Base-by-base conservation (phyloP, 345 rosid species). In the Salix brachista region DNA sequence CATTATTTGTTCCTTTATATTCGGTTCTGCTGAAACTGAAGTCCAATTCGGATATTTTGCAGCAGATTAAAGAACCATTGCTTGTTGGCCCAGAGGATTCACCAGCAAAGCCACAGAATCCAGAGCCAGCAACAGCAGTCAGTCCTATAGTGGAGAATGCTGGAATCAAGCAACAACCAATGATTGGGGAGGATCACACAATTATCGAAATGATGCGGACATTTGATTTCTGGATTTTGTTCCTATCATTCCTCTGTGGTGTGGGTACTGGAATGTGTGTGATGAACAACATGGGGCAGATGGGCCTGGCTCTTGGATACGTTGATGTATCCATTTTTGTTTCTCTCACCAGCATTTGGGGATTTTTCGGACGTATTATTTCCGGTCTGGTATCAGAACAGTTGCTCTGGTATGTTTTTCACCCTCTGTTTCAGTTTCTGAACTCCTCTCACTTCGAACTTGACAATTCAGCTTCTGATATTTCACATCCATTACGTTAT, bases 241-340 rank as follows among this genome's bases (percentile, higher is more conserved):
- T 89, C 37, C 9, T 87, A 39, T 90, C 94, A 16, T 85, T 90
- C 69, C 73, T 90, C 8, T 84, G 86, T 46, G 94, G 90, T 1
- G 89, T 84, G 8, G 92, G 94, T 1, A 80, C 94, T 6, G 92
- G 92, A 39, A 56, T 90, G 81, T 80, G 84, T 0, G 87, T 87
- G 36, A 87, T 89, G 82, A 85, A 90, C 81, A 90, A 90, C 75
- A 81, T 89, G 88, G 94, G 88, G 14, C 94, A 90, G 77, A 90
- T 90, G 73, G 87, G 89, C 50, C 84, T 78, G 23, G 88, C 92
- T 36, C 91, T 86, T 68, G 94, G 91, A 25, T 81, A 82, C 84
- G 48, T 80, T 0, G 84, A 90, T 36, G 86, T 82, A 2, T 83
- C 86, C 19, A 87, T 89, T 61, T 91, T 88, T 34, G 87, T 88